phyloP scores from a whole-genome alignment of 768 basidiomycete genomes.

The Tricholoma bakamatsutake region DNA sequence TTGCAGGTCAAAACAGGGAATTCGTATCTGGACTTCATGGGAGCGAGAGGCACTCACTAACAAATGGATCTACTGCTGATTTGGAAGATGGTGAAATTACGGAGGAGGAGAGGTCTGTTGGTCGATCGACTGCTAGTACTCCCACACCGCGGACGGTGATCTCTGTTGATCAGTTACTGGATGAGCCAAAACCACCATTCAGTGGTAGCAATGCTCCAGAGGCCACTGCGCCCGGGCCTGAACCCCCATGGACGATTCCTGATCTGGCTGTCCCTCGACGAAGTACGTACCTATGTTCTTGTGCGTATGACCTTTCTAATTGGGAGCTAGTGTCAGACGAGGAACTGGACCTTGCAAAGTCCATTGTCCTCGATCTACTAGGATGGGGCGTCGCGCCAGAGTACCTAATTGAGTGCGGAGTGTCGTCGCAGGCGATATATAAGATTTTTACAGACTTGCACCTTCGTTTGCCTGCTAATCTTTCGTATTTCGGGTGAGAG shows the following conservation, averaged over 20 bases:
- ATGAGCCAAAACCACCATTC: background rate
- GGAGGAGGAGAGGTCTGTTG: conserved; percentile 8
- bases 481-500: conserved; percentile 13
- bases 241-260: background rate
- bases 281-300: background rate
- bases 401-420: conserved; percentile 38
- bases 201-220: background rate
- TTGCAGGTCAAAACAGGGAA: background rate
- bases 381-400: conserved; percentile 49
- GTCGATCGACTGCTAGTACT: background rate
- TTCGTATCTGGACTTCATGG: background rate
- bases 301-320: background rate
- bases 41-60: background rate
- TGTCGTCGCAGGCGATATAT: conserved; percentile 33
- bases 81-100: conserved; percentile 17
- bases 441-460: conserved; percentile 38
- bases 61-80: conserved; percentile 1
- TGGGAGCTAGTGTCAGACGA: conserved; percentile 31
- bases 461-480: conserved; percentile 22
- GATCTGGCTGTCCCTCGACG: background rate
- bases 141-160: background rate
- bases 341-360: conserved; percentile 38
- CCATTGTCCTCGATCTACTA: conserved; percentile 47
- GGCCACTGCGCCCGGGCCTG: background rate
- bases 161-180: background rate